phyloP scores from a whole-genome alignment of 352 stramenopile genomes.

The Phytophthora multivora region DNA sequence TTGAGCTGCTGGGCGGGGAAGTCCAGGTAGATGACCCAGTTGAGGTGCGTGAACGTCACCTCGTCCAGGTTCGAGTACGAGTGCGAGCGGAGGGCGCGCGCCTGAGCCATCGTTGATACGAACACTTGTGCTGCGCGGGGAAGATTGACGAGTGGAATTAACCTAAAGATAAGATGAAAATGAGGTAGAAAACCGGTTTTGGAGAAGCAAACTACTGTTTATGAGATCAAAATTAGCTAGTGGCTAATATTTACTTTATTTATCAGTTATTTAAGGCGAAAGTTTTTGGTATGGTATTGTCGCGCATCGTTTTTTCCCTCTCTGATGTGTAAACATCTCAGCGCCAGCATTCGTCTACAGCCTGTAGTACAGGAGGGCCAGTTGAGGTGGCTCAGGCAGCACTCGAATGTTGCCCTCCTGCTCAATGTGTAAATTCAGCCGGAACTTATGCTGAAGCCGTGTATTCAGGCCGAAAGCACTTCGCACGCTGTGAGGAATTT shows the following conservation, averaged over 20 bases:
- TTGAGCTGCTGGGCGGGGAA: conserved; percentile 77
- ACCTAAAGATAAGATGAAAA: background rate
- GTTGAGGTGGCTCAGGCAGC: too few species aligned
- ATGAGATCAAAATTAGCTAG: background rate
- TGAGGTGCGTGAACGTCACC: conserved; percentile 83
- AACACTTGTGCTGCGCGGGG: conserved; percentile 8
- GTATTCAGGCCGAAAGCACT: too few species aligned
- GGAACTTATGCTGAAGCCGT: too few species aligned
- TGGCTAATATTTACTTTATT: background rate
- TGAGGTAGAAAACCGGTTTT: background rate
- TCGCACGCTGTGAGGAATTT: too few species aligned
- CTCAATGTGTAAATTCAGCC: too few species aligned
- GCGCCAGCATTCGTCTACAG: background rate
- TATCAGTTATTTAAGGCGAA: background rate
- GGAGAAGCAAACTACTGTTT: background rate
- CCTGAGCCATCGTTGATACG: background rate
- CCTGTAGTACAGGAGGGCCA: too few species aligned
- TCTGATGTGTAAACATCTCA: background rate
- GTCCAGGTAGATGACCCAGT: conserved; percentile 87
- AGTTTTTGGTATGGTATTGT: too few species aligned
- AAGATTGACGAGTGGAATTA: conserved; percentile 24
- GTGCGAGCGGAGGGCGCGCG: conserved; percentile 38
- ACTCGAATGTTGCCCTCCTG: too few species aligned
- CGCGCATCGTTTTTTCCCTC: background rate
- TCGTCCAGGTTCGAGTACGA: conserved; percentile 90